Evolutionary conservation across 768 basidiomycete species (phyloP).

Genomic region (Psilocybe tampanensis): DNA sequence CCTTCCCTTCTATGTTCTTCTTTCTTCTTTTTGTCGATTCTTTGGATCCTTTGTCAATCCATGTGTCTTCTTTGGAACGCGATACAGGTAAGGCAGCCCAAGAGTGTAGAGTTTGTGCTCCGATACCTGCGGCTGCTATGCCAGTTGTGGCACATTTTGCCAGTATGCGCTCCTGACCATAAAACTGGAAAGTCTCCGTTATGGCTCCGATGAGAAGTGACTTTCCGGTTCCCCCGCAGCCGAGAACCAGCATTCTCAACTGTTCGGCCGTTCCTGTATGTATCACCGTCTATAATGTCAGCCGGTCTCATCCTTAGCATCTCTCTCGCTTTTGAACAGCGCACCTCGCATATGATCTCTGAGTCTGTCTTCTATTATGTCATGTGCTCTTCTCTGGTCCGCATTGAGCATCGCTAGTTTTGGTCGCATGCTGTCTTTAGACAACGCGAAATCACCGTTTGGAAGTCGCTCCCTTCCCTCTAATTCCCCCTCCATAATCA

Average conservation of each 20-base stretch:
- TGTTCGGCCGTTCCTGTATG: not conserved
- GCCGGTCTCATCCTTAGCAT: not conserved
- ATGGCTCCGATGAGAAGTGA: constrained; percentile 40
- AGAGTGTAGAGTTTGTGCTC: constrained; percentile 35
- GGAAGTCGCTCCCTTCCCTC: not conserved
- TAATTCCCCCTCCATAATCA: not conserved
- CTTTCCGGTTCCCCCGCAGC: constrained; percentile 48
- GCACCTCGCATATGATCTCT: not conserved
- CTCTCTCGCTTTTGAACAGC: too few relatives aligned
- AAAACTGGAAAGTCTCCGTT: constrained; percentile 29
- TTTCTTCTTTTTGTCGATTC: constrained; percentile 4
- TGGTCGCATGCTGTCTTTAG: not conserved
- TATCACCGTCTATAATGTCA: too few relatives aligned
- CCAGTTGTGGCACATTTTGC: constrained; percentile 41
- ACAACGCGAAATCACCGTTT: too few relatives aligned
- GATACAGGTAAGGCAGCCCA: constrained; percentile 27
- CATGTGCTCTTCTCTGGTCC: not conserved
- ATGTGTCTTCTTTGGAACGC: not conserved
- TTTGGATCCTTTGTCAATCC: not conserved
- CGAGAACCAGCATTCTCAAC: constrained; percentile 23
- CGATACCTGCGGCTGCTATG: constrained; percentile 40
- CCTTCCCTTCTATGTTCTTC: constrained; percentile 15
- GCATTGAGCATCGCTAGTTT: not conserved
- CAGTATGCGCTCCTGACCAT: constrained; percentile 12
- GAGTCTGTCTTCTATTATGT: not conserved